Evolutionary conservation across 495 filamentous ascomycete genomes (phyloP).

Genomic region (Penicillium odoratum): DNA sequence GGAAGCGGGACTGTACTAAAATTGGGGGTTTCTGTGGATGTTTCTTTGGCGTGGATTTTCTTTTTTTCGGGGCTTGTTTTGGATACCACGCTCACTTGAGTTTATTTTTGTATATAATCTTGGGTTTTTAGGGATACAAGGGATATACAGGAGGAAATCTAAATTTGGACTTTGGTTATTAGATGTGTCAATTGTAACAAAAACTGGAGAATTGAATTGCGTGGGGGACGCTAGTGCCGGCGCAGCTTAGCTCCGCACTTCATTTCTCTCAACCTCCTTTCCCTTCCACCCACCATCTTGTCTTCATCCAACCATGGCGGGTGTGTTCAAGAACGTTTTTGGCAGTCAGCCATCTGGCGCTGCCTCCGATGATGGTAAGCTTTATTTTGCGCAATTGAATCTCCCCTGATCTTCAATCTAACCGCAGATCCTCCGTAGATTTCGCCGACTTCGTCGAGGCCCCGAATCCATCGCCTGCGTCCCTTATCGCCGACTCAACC

Average conservation of each 20-base stretch:
- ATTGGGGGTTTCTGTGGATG: conserved; percentile 16
- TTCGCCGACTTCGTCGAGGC: conserved; percentile 78
- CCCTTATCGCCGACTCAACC: conserved; percentile 42
- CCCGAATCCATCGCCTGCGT: conserved; percentile 61
- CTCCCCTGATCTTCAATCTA: conserved; percentile 7
- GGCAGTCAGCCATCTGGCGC: conserved; percentile 57
- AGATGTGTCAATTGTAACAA: background rate
- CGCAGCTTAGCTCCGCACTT: conserved; percentile 32
- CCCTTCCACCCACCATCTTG: conserved; percentile 22
- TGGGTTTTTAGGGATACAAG: conserved; percentile 1
- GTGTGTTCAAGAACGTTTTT: conserved; percentile 66
- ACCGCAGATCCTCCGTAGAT: conserved; percentile 45
- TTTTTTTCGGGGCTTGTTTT: conserved; percentile 9
- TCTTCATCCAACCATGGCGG: conserved; percentile 55
- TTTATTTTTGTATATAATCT: conserved; percentile 4
- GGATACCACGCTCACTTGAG: conserved; percentile 31
- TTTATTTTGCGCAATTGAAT: conserved; percentile 14
- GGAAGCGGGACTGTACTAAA: conserved; percentile 33
- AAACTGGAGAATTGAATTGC: conserved; percentile 15
- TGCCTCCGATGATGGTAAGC: conserved; percentile 62
- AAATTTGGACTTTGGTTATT: background rate
- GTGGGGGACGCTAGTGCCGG: conserved; percentile 29
- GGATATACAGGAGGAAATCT: background rate
- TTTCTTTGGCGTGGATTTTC: conserved; percentile 19
- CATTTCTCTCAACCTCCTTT: conserved; percentile 34